These are phyloP conservation scores for Aspergillus ochraceoroseus DNA, from an alignment of 2,329 filamentous ascomycete genomes.

Conservation along the genomic window DNA sequence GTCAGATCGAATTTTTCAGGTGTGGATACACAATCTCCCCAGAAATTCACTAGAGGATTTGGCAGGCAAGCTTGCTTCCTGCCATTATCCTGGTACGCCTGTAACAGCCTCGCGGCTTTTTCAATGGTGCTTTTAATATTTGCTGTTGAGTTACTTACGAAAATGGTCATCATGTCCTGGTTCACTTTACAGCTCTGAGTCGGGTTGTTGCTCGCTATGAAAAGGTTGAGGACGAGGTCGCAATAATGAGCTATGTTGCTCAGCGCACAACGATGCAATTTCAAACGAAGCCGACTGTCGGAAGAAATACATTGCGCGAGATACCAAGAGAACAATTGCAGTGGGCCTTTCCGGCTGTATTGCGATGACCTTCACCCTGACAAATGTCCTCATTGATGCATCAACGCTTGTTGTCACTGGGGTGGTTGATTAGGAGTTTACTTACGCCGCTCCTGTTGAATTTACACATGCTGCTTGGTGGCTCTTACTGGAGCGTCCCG, in stretches of 20 bases:
- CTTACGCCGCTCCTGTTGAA: slow-evolving; percentile 25
- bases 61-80: slow-evolving; percentile 24
- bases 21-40: slow-evolving; percentile 25
- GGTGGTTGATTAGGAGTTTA: slow-evolving; percentile 30
- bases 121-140: slow-evolving; percentile 32
- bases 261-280: slow-evolving; percentile 25
- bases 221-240: slow-evolving; percentile 29
- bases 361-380: slow-evolving; percentile 32
- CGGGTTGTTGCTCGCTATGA: slow-evolving; percentile 25
- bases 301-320: slow-evolving; percentile 27
- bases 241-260: slow-evolving; percentile 25
- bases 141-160: slow-evolving; percentile 30
- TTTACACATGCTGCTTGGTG: slow-evolving; percentile 26
- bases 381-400: slow-evolving; percentile 26
- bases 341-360: slow-evolving; percentile 27
- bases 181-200: slow-evolving; percentile 30
- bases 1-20: slow-evolving; percentile 22
- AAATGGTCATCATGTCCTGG: slow-evolving; percentile 22
- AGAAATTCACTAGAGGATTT: slow-evolving; percentile 23
- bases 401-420: slow-evolving; percentile 19
- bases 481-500: slow-evolving; percentile 27
- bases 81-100: slow-evolving; percentile 20
- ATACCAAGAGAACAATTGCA: slow-evolving; percentile 18
- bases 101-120: slow-evolving; percentile 20
- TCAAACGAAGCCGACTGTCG: slow-evolving; percentile 22